These are phyloP conservation scores for Lineolata rhizophorae DNA, from an alignment of 495 filamentous ascomycete genomes.

Conservation along the genomic window DNA sequence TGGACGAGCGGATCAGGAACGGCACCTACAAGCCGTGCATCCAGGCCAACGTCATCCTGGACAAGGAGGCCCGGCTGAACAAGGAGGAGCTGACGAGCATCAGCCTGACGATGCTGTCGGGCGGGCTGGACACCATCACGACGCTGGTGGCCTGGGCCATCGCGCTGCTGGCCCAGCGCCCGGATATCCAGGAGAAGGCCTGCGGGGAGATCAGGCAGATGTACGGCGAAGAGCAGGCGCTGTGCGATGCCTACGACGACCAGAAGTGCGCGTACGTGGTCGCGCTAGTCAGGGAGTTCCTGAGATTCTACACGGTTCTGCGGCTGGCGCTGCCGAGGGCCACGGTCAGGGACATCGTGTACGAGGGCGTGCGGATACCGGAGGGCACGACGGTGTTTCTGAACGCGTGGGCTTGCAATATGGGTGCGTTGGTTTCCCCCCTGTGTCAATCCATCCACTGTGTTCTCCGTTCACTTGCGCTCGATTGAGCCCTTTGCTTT, in stretches of 20 bases:
- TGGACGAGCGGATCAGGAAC: constrained; percentile 34
- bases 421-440: constrained; percentile 19
- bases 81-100: constrained; percentile 37
- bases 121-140: constrained; percentile 40
- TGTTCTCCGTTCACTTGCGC: too few relatives aligned
- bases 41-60: constrained; percentile 38
- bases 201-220: constrained; percentile 29
- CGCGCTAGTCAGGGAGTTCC: constrained; percentile 34
- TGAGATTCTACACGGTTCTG: constrained; percentile 37
- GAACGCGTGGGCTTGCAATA: constrained; percentile 45
- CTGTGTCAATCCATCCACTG: neutral
- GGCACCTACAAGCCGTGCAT: constrained; percentile 40
- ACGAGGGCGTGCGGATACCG: constrained; percentile 31
- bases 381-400: constrained; percentile 38
- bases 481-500: too few relatives aligned
- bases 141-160: constrained; percentile 42
- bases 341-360: constrained; percentile 35
- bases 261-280: constrained; percentile 38
- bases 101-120: constrained; percentile 38
- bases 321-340: constrained; percentile 37
- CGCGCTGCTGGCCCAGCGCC: constrained; percentile 30
- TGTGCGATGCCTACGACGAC: constrained; percentile 35
- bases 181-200: constrained; percentile 37
- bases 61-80: constrained; percentile 35
- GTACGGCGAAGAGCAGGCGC: constrained; percentile 27